Evolutionary conservation across 306 rosid genomes (phyloP).

Genomic region (Gastrolobium villosum): DNA sequence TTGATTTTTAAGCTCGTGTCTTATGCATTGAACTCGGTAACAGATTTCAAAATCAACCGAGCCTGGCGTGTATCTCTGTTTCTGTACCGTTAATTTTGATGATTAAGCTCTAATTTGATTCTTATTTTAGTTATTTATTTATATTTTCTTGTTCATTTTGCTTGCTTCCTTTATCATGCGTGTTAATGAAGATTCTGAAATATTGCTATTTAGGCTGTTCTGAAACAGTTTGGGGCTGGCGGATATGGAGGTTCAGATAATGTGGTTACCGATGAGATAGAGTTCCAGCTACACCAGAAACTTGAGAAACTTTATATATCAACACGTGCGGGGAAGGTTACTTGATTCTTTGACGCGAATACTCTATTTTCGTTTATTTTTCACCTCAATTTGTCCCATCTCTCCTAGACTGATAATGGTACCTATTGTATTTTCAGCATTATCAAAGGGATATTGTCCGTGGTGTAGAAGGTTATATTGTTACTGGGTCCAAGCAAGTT

Average conservation of each 20-base stretch:
- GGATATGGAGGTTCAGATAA: slow-evolving; percentile 92
- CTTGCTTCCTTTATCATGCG: background rate
- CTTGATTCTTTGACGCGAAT: slow-evolving; percentile 39
- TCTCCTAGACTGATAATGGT: slow-evolving; percentile 35
- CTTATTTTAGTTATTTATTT: background rate
- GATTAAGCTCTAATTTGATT: background rate
- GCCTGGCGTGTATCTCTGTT: background rate
- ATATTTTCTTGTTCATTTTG: background rate
- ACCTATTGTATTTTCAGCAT: slow-evolving; percentile 64
- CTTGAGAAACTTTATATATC: slow-evolving; percentile 95
- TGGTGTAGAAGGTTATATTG: slow-evolving; percentile 93
- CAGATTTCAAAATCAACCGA: slow-evolving; percentile 30
- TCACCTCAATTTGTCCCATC: background rate
- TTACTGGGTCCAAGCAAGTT: slow-evolving; percentile 95
- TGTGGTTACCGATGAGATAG: slow-evolving; percentile 77
- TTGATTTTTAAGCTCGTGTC: slow-evolving; percentile 31
- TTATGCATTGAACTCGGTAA: slow-evolving; percentile 13
- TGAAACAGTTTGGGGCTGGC: slow-evolving; percentile 89
- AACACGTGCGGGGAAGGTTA: slow-evolving; percentile 95
- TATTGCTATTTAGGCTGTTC: slow-evolving; percentile 74
- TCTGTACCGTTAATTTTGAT: background rate
- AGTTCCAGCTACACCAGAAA: slow-evolving; percentile 77
- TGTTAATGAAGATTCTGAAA: slow-evolving; percentile 40
- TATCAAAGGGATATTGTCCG: slow-evolving; percentile 98
- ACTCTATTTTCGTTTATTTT: slow-evolving; percentile 29